phyloP scores from a whole-genome alignment of 306 rosid genomes.

The Malus fusca region DNA sequence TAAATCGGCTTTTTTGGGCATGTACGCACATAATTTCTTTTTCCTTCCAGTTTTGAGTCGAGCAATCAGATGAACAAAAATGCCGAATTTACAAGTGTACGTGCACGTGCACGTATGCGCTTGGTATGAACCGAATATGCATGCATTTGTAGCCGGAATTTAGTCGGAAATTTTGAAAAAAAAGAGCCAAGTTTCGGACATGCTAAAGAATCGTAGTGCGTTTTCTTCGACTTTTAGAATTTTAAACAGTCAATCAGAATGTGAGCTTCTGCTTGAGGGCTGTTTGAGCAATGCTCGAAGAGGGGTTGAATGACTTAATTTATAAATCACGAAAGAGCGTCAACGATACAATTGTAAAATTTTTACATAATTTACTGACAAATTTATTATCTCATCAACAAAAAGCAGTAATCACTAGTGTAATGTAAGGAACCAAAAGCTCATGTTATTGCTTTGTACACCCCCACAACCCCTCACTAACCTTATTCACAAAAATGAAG shows the following conservation, averaged over 20 bases:
- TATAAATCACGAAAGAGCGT: background rate
- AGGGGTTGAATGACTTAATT: too few species aligned
- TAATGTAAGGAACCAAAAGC: constrained; percentile 36
- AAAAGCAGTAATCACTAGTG: constrained; percentile 22
- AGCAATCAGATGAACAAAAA: background rate
- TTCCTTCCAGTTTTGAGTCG: background rate
- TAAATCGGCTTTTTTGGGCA: too few species aligned
- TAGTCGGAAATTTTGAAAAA: too few species aligned
- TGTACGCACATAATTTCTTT: too few species aligned
- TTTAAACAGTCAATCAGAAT: background rate
- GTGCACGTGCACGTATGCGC: too few species aligned
- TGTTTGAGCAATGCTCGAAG: background rate
- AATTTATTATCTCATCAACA: constrained; percentile 15
- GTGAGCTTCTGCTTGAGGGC: background rate
- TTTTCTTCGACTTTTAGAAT: background rate
- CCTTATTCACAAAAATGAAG: constrained; percentile 39
- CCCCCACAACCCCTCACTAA: constrained; percentile 39
- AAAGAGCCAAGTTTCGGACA: too few species aligned
- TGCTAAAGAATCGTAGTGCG: too few species aligned
- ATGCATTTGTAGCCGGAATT: too few species aligned
- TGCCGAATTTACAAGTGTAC: background rate
- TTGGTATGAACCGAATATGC: too few species aligned
- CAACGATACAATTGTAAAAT: background rate
- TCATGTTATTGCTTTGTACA: constrained; percentile 50
- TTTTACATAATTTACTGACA: constrained; percentile 9